A percentile compares a stretch with the other conserved stretches of the same genome.
These are phyloP conservation scores for Hyaloperonospora arabidopsidis DNA, from an alignment of 352 stramenopile genomes.

Conservation along the genomic window DNA sequence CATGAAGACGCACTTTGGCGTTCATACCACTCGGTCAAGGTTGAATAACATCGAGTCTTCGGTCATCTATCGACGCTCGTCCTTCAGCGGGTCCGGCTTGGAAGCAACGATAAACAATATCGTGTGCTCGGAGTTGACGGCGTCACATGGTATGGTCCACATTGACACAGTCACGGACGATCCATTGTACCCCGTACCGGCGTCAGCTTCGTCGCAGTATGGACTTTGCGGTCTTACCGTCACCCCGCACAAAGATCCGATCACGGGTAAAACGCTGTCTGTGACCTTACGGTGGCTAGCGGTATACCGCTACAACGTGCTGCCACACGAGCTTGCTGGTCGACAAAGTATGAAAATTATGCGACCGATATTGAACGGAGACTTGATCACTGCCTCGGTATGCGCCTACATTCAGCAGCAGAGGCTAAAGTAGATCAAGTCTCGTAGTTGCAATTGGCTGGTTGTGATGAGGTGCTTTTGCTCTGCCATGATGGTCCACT, in stretches of 20 bases:
- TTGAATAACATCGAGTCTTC: constrained; percentile 7
- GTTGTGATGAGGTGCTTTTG: no score
- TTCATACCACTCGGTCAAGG: constrained; percentile 4
- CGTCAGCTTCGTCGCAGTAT: constrained; percentile 7
- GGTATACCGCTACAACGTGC: constrained; percentile 28
- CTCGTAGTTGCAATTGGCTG: no score
- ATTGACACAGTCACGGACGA: constrained; percentile 9
- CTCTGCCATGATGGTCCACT: no score
- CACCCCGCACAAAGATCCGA: constrained; percentile 16
- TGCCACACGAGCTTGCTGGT: constrained; percentile 21
- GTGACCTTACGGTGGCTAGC: constrained; percentile 27
- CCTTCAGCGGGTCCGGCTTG: neutral
- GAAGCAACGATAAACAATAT: constrained; percentile 4
- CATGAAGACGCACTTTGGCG: constrained; percentile 20
- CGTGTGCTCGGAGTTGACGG: constrained; percentile 9
- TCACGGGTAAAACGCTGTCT: constrained; percentile 11
- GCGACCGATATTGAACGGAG: constrained; percentile 25
- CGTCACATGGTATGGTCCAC: constrained; percentile 9
- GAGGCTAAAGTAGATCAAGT: neutral
- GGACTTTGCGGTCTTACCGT: constrained; percentile 23
- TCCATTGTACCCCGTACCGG: constrained; percentile 5
- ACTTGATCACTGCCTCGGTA: constrained; percentile 21
- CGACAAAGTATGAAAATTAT: constrained; percentile 17
- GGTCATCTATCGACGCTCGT: neutral
- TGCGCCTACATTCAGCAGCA: constrained; percentile 18